phyloP scores from a whole-genome alignment of 176 grass and related monocot species.

The Oryza meyeriana region DNA sequence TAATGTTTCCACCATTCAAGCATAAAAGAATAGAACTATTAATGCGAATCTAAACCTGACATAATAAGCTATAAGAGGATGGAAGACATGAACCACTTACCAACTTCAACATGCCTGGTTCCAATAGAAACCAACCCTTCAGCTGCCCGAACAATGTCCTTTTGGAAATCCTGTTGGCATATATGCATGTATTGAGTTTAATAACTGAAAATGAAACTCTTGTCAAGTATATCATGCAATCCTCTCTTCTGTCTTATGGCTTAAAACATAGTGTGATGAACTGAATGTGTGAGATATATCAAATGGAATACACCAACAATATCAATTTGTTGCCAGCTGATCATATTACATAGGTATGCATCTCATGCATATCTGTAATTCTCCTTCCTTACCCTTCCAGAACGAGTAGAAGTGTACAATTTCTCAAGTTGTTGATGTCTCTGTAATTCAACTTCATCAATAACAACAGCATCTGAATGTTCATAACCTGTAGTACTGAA shows the following conservation, averaged over 20 bases:
- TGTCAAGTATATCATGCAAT: constrained; percentile 6
- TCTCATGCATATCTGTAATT: not conserved
- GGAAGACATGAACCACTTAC: constrained; percentile 44
- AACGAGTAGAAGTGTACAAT: constrained; percentile 91
- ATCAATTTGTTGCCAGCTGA: not conserved
- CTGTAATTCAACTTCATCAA: constrained; percentile 90
- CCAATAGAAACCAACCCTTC: constrained; percentile 71
- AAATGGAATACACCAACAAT: not conserved
- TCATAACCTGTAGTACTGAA: constrained; percentile 87
- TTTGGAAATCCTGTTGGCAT: constrained; percentile 81
- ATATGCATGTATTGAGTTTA: constrained; percentile 23
- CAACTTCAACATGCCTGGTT: constrained; percentile 77
- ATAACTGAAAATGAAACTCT: constrained; percentile 13
- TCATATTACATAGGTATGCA: constrained; percentile 11
- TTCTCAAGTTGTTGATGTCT: constrained; percentile 94
- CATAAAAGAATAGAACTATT: not conserved
- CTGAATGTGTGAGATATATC: not conserved
- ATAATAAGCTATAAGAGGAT: constrained; percentile 28
- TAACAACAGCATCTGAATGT: constrained; percentile 76
- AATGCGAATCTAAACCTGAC: constrained; percentile 4
- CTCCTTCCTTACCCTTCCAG: constrained; percentile 71
- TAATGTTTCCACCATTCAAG: not conserved
- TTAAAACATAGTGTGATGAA: not conserved
- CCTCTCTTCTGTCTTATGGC: not conserved
- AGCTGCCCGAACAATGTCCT: constrained; percentile 78